These are phyloP conservation scores for Musa troglodytarum DNA, from an alignment of 176 grass and related monocot genomes.

Conservation along the genomic window DNA sequence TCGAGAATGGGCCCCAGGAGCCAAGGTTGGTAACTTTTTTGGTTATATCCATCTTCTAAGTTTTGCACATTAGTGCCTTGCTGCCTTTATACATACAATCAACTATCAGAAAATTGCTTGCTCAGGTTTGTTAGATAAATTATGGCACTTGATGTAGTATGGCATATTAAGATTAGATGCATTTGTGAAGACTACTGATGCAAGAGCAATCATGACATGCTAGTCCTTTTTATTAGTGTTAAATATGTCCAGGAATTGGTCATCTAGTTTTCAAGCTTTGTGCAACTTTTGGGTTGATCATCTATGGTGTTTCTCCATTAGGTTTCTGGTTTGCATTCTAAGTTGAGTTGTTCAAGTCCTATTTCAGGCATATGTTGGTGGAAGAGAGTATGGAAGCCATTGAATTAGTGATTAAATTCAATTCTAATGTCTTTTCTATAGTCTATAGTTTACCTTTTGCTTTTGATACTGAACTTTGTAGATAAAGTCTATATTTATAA, in stretches of 20 bases:
- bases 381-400: no score
- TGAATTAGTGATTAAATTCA: no score
- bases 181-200: not conserved
- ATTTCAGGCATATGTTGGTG: no score
- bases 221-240: not conserved
- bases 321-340: no score
- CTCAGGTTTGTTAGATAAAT: not conserved
- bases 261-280: no score
- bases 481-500: no score
- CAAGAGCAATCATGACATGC: not conserved
- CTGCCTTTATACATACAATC: not conserved
- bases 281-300: no score
- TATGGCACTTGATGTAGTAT: not conserved
- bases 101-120: not conserved
- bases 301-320: no score
- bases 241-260: no score
- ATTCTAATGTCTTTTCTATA: no score
- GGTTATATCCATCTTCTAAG: not conserved
- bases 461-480: conserved; percentile 1
- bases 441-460: not conserved
- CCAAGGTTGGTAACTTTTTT: conserved; percentile 50
- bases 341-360: no score
- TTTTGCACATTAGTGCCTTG: not conserved
- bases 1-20: conserved; percentile 93
- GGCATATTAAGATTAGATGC: not conserved